These are phyloP conservation scores for Trichosporon asahii DNA, from an alignment of 1,284 basidiomycete genomes.

Conservation along the genomic window DNA sequence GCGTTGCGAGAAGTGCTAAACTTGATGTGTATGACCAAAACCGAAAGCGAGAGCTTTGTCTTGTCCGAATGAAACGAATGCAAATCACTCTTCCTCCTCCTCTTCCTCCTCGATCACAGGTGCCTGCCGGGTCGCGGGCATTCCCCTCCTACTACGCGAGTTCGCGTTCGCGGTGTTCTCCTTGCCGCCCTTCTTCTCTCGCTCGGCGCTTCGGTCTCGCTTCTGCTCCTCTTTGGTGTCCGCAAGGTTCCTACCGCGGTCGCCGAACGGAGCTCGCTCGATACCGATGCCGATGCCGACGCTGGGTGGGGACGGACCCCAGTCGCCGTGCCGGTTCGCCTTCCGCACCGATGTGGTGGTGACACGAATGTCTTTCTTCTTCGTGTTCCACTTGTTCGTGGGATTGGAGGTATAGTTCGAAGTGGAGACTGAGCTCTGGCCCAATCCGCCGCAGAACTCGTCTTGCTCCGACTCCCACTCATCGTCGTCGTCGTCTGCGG, in stretches of 20 bases:
- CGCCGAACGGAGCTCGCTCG: neutral
- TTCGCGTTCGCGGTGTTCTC: neutral
- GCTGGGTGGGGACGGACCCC: neutral
- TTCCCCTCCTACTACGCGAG: neutral
- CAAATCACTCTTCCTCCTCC: conserved; percentile 27
- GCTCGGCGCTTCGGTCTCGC: conserved; percentile 9
- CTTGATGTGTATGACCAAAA: conserved; percentile 5
- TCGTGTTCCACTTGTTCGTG: conserved; percentile 15
- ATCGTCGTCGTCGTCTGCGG: conserved; percentile 34
- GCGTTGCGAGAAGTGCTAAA: neutral
- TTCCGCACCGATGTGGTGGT: neutral
- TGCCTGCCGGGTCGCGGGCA: conserved; percentile 5
- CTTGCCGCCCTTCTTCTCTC: conserved; percentile 6
- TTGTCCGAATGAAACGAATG: neutral
- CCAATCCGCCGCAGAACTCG: conserved; percentile 49
- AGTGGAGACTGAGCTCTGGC: conserved; percentile 32
- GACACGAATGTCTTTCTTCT: neutral
- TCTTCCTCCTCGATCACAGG: conserved; percentile 35
- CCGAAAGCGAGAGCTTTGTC: neutral
- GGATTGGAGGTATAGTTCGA: neutral
- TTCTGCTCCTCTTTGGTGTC: neutral
- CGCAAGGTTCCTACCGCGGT: neutral
- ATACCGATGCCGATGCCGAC: neutral
- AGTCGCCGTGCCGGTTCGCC: neutral
- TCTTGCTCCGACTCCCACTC: conserved; percentile 53